Base-by-base conservation (phyloP, 305 asterid genomes). In the Solanum hybrid region DNA sequence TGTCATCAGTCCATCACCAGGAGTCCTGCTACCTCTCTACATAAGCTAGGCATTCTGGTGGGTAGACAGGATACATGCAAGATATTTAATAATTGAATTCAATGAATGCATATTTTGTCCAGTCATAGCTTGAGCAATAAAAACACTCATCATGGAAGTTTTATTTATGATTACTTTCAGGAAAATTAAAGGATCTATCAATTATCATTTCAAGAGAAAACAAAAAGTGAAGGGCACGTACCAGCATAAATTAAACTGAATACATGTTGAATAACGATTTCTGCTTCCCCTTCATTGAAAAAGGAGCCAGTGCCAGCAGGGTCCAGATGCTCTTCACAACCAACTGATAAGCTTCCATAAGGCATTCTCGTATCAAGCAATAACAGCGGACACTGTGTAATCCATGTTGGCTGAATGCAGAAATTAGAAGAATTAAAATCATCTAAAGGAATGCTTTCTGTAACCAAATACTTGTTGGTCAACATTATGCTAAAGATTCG, bases 231-330 rank as follows among this genome's bases (percentile, higher is more conserved):
- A 89, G 88, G 77, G 76, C n/a, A 51, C 45, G 39, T 97, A 97
- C 99, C 99, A 57, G 99, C 91, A 94, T 95, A 95, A 89, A 97
- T 96, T 96, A 97, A 93, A 91, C 96, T 90, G 91, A 93, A 94
- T 91, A 97, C 95, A 90, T 97, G 99, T 86, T 96, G 97, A 76
- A 94, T 93, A 29, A 97, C 98, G 31, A 97, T 92, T 89, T 97
- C 99, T 72, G 99, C 99, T 92, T 97, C 99, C 90, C 99, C 99
- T 92, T 96, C 99, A 80, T 97, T 97, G 96, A 93, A 96, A 93
- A 95, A 95, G 90, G 99, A 97, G 92, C 99, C 99, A 33, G 99
- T 97, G 92, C 99, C 99, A 91, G 98, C 96, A 93, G 98, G 99
- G 92, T 97, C 99, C 91, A 97, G 89, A 90, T 96, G 96, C 94